Conservation (phyloP, 129 eudicot species). For the Chrysanthemum makinoi region DNA sequence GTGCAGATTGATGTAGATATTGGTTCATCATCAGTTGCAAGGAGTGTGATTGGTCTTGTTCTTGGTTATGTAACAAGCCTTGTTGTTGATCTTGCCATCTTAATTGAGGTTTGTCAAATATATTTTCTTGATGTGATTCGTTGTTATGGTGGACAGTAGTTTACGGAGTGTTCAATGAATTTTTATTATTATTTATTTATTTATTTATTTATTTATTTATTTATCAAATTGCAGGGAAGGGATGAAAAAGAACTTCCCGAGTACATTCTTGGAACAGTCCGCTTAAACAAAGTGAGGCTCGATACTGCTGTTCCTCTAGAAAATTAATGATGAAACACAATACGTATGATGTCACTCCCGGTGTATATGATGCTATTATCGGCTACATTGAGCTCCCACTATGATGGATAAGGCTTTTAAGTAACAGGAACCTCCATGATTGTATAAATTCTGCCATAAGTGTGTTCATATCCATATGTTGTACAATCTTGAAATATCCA, state of each 20-base stretch:
- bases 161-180: not conserved
- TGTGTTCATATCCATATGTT: constrained; percentile 8
- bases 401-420: constrained; percentile 10
- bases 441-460: not conserved
- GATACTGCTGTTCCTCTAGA: constrained; percentile 73
- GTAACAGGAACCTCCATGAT: not conserved
- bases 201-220: not conserved
- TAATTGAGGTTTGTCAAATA: constrained; percentile 65
- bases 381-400: constrained; percentile 14
- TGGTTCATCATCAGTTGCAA: constrained; percentile 96
- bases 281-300: constrained; percentile 59
- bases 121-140: not conserved
- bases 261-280: constrained; percentile 83
- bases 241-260: constrained; percentile 88
- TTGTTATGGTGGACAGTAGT: not conserved
- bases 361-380: constrained; percentile 21
- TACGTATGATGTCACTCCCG: constrained; percentile 8
- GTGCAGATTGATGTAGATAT: constrained; percentile 98
- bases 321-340: constrained; percentile 26
- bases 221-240: constrained; percentile 52
- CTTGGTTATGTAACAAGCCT: constrained; percentile 97
- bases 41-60: constrained; percentile 89
- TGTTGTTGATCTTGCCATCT: constrained; percentile 92
- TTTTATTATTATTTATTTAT: not conserved
- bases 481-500: constrained; percentile 13